Evolutionary conservation across 1,284 basidiomycete genomes (phyloP), one percentile per base, ranked within the genome.

Genomic region (Malassezia japonica): DNA sequence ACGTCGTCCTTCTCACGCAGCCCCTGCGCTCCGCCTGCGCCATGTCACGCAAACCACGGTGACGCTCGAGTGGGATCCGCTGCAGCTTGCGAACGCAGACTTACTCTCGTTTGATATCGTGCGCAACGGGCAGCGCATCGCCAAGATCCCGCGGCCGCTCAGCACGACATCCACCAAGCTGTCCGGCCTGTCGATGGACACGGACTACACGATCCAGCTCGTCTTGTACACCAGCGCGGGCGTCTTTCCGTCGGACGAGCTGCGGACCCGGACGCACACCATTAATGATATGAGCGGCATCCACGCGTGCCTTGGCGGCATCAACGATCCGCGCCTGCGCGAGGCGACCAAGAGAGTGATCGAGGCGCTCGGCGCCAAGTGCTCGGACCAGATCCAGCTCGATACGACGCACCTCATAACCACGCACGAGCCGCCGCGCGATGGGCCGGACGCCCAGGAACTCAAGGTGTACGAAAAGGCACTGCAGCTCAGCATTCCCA

Each of bases 361-460:
- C 23, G 36, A 40, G 28, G 44, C 50, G 23, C 59, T 72, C 59
- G 59, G 62, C 28, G 68, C 63, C 2, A 57, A 58, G 23, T 88
- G 84, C 82, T 86, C 83, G 61, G 85, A 91, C 59, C 84, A 83
- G 62, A 90, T 99, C 23, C 87, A 91, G 75, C 90, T 96, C 36
- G 70, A 72, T 21, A 72, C 70, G 1, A 71, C 70, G 10, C 70
- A 72, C 43, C 62, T 64, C 29, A 46, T 72, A 16, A 67, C 65
- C 48, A 61, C 65, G 10, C n/a, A 20, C 2, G 27, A 6, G 31
- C 50, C 48, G 28, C 27, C 38, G 34, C 23, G 23, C 25, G 39
- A 5, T 2, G 21, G 4, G 15, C 16, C 23, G n/a, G 24, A 16
- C 18, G 25, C 27, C n/a, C 32, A 35, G 31, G 36, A 28, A 27